phyloP scores from a whole-genome alignment of 345 rosid species.

The Pugionium dolabratum region DNA sequence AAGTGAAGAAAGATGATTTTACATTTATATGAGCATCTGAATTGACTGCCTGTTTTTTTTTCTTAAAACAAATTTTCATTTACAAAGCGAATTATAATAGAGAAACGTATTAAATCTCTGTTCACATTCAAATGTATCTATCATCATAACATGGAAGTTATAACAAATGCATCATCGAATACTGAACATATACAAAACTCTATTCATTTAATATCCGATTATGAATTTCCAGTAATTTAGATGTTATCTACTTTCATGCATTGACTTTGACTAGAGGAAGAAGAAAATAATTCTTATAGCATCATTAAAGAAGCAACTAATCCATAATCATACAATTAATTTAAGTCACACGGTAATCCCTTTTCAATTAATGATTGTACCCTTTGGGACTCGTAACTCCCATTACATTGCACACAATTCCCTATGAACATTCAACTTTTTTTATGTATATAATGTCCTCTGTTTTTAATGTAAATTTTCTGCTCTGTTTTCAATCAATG shows the following conservation, averaged over 20 bases:
- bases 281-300: neutral
- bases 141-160: too few species aligned
- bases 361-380: neutral
- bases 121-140: too few species aligned
- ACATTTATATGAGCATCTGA: too few species aligned
- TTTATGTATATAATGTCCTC: neutral
- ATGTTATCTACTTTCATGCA: slow-evolving; percentile 32
- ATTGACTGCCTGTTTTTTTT: too few species aligned
- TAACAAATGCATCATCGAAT: too few species aligned
- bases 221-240: neutral
- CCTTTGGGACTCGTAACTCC: slow-evolving; percentile 38
- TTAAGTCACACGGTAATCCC: slow-evolving; percentile 18
- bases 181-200: too few species aligned
- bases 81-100: too few species aligned
- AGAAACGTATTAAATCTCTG: too few species aligned
- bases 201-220: too few species aligned
- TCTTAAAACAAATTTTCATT: too few species aligned
- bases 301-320: neutral
- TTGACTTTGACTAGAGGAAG: slow-evolving; percentile 31
- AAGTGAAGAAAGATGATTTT: too few species aligned
- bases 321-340: slow-evolving; percentile 23
- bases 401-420: slow-evolving; percentile 33
- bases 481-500: neutral
- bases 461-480: neutral
- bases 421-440: slow-evolving; percentile 1